phyloP scores from a whole-genome alignment of 371 early-diverging fungal species.

The Rhizopus stolonifer region DNA sequence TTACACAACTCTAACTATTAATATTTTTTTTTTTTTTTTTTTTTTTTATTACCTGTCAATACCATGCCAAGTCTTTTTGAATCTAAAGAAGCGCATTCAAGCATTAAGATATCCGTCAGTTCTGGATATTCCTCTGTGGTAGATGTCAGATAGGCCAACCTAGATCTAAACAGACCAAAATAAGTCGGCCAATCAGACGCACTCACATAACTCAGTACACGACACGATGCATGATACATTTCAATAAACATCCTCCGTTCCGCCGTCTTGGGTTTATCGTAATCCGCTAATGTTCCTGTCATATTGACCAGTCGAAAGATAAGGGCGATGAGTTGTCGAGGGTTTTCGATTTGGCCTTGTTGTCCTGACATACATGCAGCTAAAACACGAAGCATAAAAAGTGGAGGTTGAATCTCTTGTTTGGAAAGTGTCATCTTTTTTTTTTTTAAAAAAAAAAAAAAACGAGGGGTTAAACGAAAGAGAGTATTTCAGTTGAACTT shows the following conservation, averaged over 20 bases:
- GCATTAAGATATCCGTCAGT: conserved; percentile 52
- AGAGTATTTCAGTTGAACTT: too few relatives aligned
- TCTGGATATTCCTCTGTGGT: conserved; percentile 63
- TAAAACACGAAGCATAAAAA: conserved; percentile 64
- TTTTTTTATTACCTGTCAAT: conserved; percentile 50
- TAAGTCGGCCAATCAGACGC: conserved; percentile 78
- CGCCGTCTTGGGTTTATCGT: neutral
- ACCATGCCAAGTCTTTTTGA: conserved; percentile 62
- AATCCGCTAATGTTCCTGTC: conserved; percentile 25
- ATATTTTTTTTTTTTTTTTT: neutral
- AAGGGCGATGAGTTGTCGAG: conserved; percentile 49
- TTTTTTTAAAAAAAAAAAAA: too few relatives aligned
- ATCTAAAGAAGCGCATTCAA: conserved; percentile 74
- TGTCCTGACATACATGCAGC: conserved; percentile 59
- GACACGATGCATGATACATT: conserved; percentile 60
- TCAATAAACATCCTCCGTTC: conserved; percentile 31
- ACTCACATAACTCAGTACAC: conserved; percentile 70
- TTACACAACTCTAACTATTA: conserved; percentile 53
- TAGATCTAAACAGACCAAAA: conserved; percentile 60
- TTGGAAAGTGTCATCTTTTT: conserved; percentile 1
- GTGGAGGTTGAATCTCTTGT: conserved; percentile 61
- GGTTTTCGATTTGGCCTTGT: neutral
- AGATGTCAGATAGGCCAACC: conserved; percentile 51
- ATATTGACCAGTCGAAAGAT: conserved; percentile 61
- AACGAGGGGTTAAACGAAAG: too few relatives aligned